phyloP scores from a whole-genome alignment of 1,284 basidiomycete species.

The Tetrapyrgos nigripes region DNA sequence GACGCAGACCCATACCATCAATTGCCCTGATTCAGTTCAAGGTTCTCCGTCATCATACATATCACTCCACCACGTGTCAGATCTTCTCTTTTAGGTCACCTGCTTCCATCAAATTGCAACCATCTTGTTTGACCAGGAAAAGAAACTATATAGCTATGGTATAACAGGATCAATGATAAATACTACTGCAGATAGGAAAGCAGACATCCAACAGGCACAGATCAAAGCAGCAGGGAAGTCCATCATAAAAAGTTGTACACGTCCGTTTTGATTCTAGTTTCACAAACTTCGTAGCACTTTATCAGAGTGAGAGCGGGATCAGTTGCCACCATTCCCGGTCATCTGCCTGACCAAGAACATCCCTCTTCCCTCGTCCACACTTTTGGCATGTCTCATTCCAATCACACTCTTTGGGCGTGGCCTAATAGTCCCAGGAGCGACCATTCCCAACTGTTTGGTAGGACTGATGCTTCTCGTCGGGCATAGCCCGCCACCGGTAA shows the following conservation, averaged over 20 bases:
- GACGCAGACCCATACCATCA: conserved; percentile 11
- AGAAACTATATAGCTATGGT: background rate
- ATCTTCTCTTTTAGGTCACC: no score
- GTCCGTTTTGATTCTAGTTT: background rate
- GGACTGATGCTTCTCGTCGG: conserved; percentile 66
- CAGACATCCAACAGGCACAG: background rate
- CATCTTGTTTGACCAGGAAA: background rate
- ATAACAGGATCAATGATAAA: background rate
- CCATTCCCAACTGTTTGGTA: conserved; percentile 56
- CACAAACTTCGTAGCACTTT: background rate
- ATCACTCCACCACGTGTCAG: no score
- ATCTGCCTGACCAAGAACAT: conserved; percentile 74
- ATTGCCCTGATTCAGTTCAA: background rate
- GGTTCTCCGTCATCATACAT: no score
- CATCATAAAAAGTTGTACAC: conserved; percentile 2
- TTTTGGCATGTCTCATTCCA: conserved; percentile 61
- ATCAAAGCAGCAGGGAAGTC: conserved; percentile 12
- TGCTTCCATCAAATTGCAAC: no score
- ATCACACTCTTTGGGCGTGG: conserved; percentile 70
- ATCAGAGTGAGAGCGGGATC: background rate
- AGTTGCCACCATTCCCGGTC: conserved; percentile 53
- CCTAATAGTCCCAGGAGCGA: conserved; percentile 21
- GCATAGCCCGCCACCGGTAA: conserved; percentile 59
- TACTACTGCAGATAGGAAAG: background rate
- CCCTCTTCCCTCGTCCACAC: conserved; percentile 65